These are phyloP conservation scores for Boletus vinaceobasis DNA, from an alignment of 768 basidiomycete species.

Conservation along the genomic window DNA sequence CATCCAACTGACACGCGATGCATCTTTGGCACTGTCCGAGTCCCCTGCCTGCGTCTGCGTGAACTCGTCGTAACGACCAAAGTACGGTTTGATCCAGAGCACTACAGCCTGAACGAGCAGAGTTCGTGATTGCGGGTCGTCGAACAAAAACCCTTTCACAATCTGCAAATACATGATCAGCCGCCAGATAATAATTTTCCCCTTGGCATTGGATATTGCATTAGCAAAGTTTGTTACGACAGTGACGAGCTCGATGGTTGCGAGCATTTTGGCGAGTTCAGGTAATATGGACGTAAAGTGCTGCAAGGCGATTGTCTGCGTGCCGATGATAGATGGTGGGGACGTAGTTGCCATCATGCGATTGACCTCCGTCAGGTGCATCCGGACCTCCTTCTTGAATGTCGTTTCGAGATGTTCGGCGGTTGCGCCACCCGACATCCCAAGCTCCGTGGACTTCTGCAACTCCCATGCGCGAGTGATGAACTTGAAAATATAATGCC, in stretches of 20 bases:
- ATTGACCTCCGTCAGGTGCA: slow-evolving; percentile 78
- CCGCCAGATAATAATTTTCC: slow-evolving; percentile 90
- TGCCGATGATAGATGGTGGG: slow-evolving; percentile 89
- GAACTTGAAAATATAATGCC: slow-evolving; percentile 96
- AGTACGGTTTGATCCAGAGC: slow-evolving; percentile 92
- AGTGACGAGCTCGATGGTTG: slow-evolving; percentile 79
- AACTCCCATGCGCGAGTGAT: slow-evolving; percentile 86
- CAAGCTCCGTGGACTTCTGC: slow-evolving; percentile 77
- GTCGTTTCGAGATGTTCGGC: slow-evolving; percentile 80
- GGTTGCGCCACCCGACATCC: slow-evolving; percentile 76
- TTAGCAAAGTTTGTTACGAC: slow-evolving; percentile 87
- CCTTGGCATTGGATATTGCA: slow-evolving; percentile 70
- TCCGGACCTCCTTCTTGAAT: slow-evolving; percentile 80
- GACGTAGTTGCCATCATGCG: slow-evolving; percentile 80
- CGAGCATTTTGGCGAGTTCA: slow-evolving; percentile 77
- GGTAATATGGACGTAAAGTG: slow-evolving; percentile 92
- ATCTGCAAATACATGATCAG: slow-evolving; percentile 92
- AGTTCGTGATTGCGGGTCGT: slow-evolving; percentile 72
- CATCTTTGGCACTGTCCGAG: slow-evolving; percentile 61
- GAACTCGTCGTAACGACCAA: slow-evolving; percentile 89
- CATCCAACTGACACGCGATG: slow-evolving; percentile 81
- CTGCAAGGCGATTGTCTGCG: slow-evolving; percentile 90
- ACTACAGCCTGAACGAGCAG: slow-evolving; percentile 84
- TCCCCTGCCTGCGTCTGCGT: slow-evolving; percentile 61
- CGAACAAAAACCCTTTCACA: slow-evolving; percentile 84